Evolutionary conservation across 139 green algal genomes (phyloP).

Genomic region (Edaphochlamys debaryana): DNA sequence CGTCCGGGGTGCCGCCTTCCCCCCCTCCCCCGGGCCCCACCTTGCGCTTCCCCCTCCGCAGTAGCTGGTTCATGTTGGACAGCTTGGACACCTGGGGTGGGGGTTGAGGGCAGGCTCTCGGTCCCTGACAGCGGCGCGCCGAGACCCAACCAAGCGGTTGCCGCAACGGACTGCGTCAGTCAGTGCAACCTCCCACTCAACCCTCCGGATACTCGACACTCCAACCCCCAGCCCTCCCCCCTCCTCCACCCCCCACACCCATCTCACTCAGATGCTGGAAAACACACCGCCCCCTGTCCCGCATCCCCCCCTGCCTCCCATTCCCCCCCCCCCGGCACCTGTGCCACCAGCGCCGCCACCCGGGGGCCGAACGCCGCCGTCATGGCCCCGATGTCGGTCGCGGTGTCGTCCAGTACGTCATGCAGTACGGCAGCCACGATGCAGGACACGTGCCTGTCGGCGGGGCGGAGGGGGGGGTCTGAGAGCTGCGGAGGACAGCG

Average conservation of each 20-base stretch:
- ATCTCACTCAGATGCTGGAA: too few species aligned
- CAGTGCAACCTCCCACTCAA: too few species aligned
- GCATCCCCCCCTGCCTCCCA: too few species aligned
- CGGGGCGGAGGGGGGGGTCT: not conserved
- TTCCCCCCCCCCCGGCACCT: not conserved
- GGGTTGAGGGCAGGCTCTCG: too few species aligned
- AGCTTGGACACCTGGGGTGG: slow-evolving; percentile 77
- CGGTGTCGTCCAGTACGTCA: slow-evolving; percentile 95
- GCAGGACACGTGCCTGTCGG: slow-evolving; percentile 75
- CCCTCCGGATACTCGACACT: too few species aligned
- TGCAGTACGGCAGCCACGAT: slow-evolving; percentile 92
- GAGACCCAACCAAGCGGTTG: too few species aligned
- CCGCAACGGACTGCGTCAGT: too few species aligned
- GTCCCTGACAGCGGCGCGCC: too few species aligned
- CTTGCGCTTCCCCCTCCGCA: slow-evolving; percentile 74
- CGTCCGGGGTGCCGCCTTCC: not conserved
- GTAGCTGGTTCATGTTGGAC: slow-evolving; percentile 89
- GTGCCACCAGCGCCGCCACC: slow-evolving; percentile 82
- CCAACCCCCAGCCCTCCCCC: not conserved
- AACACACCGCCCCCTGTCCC: too few species aligned
- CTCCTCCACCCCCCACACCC: not conserved
- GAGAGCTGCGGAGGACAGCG: too few species aligned
- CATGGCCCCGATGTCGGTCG: slow-evolving; percentile 61
- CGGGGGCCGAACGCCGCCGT: slow-evolving; percentile 71
- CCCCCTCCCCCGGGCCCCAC: slow-evolving; percentile 1